Evolutionary conservation across 2,329 filamentous ascomycete genomes (phyloP), one percentile per base, ranked within the genome.

Genomic region (Xylaria sp.): DNA sequence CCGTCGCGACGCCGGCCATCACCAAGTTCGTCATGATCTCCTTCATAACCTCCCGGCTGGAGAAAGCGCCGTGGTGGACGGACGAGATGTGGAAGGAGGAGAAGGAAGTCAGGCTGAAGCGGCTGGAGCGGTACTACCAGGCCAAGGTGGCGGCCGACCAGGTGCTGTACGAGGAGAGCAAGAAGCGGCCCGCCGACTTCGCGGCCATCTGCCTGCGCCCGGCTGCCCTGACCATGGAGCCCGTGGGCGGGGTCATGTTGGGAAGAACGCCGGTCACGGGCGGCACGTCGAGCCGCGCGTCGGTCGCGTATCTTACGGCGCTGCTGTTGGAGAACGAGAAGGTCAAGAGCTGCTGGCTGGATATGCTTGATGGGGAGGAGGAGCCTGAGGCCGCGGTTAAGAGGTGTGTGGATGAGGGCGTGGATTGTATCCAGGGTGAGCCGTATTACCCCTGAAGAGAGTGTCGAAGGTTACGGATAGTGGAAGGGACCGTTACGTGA

Each of bases 1-100:
- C 88, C 0, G 84, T 86, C 21, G 78, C 84, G 7, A 83, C 84
- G 0, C 84, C 87, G 0, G 79, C 81, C 21, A 81, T 91, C 69
- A 87, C 81, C 2, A 86, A 88, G 68, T 92, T 91, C 79, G 82
- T 92, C 57, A 84, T 92, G 72, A 82, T 92, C 61, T 91, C 89
- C 0, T 90, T 90, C 71, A 77, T 87, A 11, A 83, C 83, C 66
- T 86, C 86, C 19, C 85, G 90, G 27, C 82, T 84, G 30, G 64
- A 69, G 5, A 80, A 80, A 34, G 85, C 89, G 0, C 72, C 83
- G 0, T 91, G 88, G 77, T 90, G 86, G 86, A 77, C 81, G 24
- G 80, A 83, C 4, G 82, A 80, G 9, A 79, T 79, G 64, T 89
- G 85, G 85, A 78, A 81, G n/a, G 66, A 69, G 0, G 74, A 80